Evolutionary conservation across 169 alveolate genomes (phyloP).

Genomic region (Cryptosporidium viatorum): DNA sequence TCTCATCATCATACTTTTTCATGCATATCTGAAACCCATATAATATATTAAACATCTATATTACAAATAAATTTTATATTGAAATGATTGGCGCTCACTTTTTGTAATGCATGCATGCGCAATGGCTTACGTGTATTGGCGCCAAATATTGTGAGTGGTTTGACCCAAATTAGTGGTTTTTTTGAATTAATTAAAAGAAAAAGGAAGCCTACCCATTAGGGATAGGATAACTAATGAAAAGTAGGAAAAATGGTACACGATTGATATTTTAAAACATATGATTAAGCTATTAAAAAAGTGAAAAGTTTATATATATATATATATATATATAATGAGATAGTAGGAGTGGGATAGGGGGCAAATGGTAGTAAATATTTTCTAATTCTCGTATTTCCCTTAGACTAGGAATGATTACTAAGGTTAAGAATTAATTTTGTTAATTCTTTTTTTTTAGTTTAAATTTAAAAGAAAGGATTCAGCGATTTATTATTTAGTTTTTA

Average conservation of each 20-base stretch:
- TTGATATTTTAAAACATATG: neutral
- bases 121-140: neutral
- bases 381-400: neutral
- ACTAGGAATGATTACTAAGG: neutral
- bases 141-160: neutral
- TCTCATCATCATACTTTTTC: no score
- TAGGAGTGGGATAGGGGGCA: conserved; percentile 6
- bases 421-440: neutral
- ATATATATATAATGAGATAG: neutral
- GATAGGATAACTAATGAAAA: neutral
- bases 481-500: conserved; percentile 4
- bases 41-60: no score
- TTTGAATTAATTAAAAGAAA: neutral
- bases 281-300: neutral
- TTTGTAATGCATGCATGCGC: neutral
- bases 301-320: neutral
- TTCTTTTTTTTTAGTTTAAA: neutral
- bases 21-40: neutral
- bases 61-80: no score
- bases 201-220: neutral
- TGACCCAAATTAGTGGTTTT: neutral
- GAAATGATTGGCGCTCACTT: neutral
- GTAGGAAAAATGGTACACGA: neutral
- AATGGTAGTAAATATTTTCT: neutral
- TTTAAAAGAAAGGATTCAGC: neutral